Percentiles rank a stretch among this genome's conserved stretches.
phyloP scores from a whole-genome alignment of 768 basidiomycete genomes.

The Porpolomopsis calyptriformis region DNA sequence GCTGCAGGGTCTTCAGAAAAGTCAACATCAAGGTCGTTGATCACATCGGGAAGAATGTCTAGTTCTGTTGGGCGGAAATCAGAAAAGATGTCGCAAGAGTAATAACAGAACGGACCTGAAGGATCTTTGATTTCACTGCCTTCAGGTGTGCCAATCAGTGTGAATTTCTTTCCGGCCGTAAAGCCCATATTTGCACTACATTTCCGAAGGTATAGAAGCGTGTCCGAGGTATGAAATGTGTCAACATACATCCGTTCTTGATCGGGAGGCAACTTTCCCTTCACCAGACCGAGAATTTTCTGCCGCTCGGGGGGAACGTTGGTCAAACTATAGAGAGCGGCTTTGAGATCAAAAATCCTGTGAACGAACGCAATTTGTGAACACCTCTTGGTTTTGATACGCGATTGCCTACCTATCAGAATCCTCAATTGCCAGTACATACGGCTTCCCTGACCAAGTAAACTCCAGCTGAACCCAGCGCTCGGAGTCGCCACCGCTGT shows the following conservation, averaged over 20 bases:
- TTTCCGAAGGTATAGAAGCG: conserved; percentile 3
- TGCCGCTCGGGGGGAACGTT: conserved; percentile 75
- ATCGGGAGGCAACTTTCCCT: conserved; percentile 73
- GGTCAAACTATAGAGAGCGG: conserved; percentile 53
- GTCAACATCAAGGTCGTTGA: conserved; percentile 79
- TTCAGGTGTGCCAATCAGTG: conserved; percentile 77
- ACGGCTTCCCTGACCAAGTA: conserved; percentile 62
- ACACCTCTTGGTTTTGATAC: not conserved
- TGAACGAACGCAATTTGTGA: conserved; percentile 2
- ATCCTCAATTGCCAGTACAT: conserved; percentile 57
- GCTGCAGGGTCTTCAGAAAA: conserved; percentile 52
- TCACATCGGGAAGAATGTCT: conserved; percentile 53
- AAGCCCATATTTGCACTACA: conserved; percentile 51
- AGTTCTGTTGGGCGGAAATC: conserved; percentile 34
- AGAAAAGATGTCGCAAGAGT: not conserved
- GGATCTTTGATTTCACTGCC: conserved; percentile 81
- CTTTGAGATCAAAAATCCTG: conserved; percentile 78
- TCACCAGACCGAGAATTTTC: conserved; percentile 79
- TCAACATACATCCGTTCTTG: conserved; percentile 48
- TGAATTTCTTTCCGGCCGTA: conserved; percentile 59
- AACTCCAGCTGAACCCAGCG: conserved; percentile 58
- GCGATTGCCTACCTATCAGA: conserved; percentile 51
- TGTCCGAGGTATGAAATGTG: not conserved
- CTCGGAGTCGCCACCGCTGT: conserved; percentile 19
- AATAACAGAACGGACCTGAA: conserved; percentile 30